phyloP scores from a whole-genome alignment of 768 basidiomycete species.

The Mycena leptocephala region DNA sequence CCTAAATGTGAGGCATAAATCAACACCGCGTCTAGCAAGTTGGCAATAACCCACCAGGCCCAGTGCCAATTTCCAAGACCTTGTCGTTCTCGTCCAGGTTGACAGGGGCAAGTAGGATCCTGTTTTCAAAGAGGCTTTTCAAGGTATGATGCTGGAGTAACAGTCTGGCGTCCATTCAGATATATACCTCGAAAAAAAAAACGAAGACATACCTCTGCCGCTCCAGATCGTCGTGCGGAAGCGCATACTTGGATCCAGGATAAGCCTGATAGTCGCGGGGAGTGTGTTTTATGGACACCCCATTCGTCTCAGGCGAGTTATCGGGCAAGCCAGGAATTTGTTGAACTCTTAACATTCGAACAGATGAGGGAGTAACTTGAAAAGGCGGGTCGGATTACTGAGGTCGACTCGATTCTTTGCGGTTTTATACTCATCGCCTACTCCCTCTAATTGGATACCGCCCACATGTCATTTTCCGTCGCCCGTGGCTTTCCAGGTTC shows the following conservation, averaged over 20 bases:
- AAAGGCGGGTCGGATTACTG: background rate
- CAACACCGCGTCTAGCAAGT: background rate
- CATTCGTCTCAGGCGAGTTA: background rate
- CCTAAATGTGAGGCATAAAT: background rate
- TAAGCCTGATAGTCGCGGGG: slow-evolving; percentile 30
- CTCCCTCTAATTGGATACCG: background rate
- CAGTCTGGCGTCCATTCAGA: slow-evolving; percentile 13
- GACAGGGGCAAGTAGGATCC: slow-evolving; percentile 26
- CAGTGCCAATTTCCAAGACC: slow-evolving; percentile 31
- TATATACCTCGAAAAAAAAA: background rate
- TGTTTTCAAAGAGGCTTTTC: slow-evolving; percentile 24
- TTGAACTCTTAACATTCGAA: background rate
- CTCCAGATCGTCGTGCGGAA: slow-evolving; percentile 31
- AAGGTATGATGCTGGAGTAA: slow-evolving; percentile 30
- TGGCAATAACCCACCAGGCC: slow-evolving; percentile 14
- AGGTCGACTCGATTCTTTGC: background rate
- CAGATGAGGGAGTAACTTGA: background rate
- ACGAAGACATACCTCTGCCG: slow-evolving; percentile 17
- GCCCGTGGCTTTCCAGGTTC: too few relatives aligned
- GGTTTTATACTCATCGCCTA: background rate
- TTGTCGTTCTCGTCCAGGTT: slow-evolving; percentile 10
- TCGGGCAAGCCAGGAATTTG: background rate
- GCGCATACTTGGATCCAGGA: slow-evolving; percentile 33
- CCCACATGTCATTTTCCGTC: background rate
- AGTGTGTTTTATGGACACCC: background rate